Conservation (phyloP, 495 filamentous ascomycete species). For the Penicillium turbatum region DNA sequence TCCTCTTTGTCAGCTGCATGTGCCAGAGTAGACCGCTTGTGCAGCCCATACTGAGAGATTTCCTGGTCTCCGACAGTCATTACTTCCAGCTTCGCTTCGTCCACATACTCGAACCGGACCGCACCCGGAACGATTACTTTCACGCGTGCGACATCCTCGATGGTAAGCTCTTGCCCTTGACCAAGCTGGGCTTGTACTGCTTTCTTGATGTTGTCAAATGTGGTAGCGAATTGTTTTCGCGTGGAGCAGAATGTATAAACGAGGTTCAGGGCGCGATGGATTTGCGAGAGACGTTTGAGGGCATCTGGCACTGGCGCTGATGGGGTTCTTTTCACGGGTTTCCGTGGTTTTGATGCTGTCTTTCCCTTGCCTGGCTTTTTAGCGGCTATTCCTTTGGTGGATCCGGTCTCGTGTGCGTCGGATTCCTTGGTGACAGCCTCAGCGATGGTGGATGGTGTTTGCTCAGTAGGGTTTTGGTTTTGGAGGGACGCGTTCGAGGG, state of each 20-base stretch:
- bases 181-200: slow-evolving; percentile 82
- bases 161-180: slow-evolving; percentile 49
- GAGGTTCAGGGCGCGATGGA: slow-evolving; percentile 80
- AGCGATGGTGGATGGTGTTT: not conserved
- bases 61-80: slow-evolving; percentile 62
- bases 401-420: not conserved
- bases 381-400: slow-evolving; percentile 2
- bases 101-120: slow-evolving; percentile 81
- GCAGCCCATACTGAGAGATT: slow-evolving; percentile 20
- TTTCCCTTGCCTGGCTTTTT: slow-evolving; percentile 4
- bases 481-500: slow-evolving; percentile 21
- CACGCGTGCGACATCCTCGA: slow-evolving; percentile 80
- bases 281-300: slow-evolving; percentile 69
- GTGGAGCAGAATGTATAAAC: slow-evolving; percentile 94
- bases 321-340: slow-evolving; percentile 27
- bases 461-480: not conserved
- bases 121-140: slow-evolving; percentile 70
- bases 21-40: slow-evolving; percentile 13
- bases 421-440: not conserved
- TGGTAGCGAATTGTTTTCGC: slow-evolving; percentile 85
- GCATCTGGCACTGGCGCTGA: slow-evolving; percentile 64
- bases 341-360: slow-evolving; percentile 4
- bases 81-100: slow-evolving; percentile 73
- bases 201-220: slow-evolving; percentile 79
- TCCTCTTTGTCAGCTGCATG: slow-evolving; percentile 26